phyloP scores from a whole-genome alignment of 2,329 filamentous ascomycete species.

The Pyricularia sp. region DNA sequence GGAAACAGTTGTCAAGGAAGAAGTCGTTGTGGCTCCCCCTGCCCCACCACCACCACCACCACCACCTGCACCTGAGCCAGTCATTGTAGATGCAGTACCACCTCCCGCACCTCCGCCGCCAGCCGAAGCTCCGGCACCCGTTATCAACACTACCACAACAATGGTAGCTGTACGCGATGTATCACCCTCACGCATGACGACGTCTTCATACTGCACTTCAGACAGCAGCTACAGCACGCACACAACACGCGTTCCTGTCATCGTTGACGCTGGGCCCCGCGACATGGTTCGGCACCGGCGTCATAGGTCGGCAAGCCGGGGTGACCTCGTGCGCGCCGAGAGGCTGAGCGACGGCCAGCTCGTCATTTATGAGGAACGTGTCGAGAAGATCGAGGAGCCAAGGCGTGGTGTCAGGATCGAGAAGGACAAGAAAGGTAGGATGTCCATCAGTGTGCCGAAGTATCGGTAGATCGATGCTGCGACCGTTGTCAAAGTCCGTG shows the following conservation, averaged over 20 bases:
- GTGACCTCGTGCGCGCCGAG: slow-evolving; percentile 47
- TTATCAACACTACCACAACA: slow-evolving; percentile 32
- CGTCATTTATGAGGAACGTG: slow-evolving; percentile 51
- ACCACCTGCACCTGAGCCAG: slow-evolving; percentile 19
- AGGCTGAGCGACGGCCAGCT: slow-evolving; percentile 51
- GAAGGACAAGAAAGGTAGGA: slow-evolving; percentile 93
- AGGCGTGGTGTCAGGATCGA: slow-evolving; percentile 59
- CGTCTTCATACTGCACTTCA: slow-evolving; percentile 18
- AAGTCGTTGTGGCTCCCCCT: slow-evolving; percentile 21
- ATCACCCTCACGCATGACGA: slow-evolving; percentile 33
- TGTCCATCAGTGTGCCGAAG: slow-evolving; percentile 74
- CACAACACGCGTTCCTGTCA: slow-evolving; percentile 23
- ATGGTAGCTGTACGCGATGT: slow-evolving; percentile 32
- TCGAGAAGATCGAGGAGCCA: slow-evolving; percentile 45
- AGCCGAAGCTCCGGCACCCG: slow-evolving; percentile 22
- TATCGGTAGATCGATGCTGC: slow-evolving; percentile 35
- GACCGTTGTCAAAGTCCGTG: background rate
- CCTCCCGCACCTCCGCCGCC: slow-evolving; percentile 20
- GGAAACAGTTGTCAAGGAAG: slow-evolving; percentile 23
- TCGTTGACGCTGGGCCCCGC: slow-evolving; percentile 28
- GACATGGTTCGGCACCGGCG: slow-evolving; percentile 19
- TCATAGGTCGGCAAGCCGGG: slow-evolving; percentile 23
- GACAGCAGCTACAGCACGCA: slow-evolving; percentile 16
- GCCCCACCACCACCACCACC: slow-evolving; percentile 19
- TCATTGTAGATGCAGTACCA: slow-evolving; percentile 17